Percentiles rank a stretch among this genome's conserved stretches.
Conservation (phyloP, 495 filamentous ascomycete genomes). For the Aspergillus wentii region DNA sequence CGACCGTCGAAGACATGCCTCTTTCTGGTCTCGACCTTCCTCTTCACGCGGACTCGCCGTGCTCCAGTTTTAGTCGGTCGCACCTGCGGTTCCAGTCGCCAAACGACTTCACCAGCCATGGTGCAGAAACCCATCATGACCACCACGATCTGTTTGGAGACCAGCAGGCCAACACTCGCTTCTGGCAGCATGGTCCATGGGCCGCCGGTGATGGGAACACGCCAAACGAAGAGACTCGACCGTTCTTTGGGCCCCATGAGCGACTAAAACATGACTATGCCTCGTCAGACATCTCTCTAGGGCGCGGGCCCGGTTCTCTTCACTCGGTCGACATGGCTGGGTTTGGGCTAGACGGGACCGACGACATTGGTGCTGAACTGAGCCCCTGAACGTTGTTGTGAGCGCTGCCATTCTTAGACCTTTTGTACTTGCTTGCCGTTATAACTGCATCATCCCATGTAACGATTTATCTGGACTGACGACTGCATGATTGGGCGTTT, state of each 20-base stretch:
- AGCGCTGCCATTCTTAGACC: slow-evolving; percentile 9
- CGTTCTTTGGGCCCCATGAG: slow-evolving; percentile 45
- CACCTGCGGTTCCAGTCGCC: slow-evolving; percentile 43
- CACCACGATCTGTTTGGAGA: slow-evolving; percentile 47
- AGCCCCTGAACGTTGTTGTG: slow-evolving; percentile 34
- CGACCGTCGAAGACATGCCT: slow-evolving; percentile 39
- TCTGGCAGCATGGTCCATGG: slow-evolving; percentile 47
- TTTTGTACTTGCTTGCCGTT: slow-evolving; percentile 27
- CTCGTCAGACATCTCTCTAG: slow-evolving; percentile 43
- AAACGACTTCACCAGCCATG: slow-evolving; percentile 39
- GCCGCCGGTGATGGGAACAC: slow-evolving; percentile 44
- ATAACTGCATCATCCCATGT: slow-evolving; percentile 34
- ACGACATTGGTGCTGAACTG: slow-evolving; percentile 33
- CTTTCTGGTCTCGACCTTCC: slow-evolving; percentile 38
- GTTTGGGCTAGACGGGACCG: slow-evolving; percentile 37
- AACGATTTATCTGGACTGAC: slow-evolving; percentile 43
- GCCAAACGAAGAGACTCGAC: slow-evolving; percentile 43
- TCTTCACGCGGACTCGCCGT: slow-evolving; percentile 41
- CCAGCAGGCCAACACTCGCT: slow-evolving; percentile 45
- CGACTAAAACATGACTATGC: slow-evolving; percentile 48
- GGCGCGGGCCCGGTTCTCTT: slow-evolving; percentile 40
- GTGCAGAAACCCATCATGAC: slow-evolving; percentile 35
- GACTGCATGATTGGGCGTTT: slow-evolving; percentile 48
- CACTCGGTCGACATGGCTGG: slow-evolving; percentile 48
- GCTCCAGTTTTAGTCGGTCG: slow-evolving; percentile 45